Conservation (phyloP, 306 rosid genomes). For the Ceratonia siliqua region DNA sequence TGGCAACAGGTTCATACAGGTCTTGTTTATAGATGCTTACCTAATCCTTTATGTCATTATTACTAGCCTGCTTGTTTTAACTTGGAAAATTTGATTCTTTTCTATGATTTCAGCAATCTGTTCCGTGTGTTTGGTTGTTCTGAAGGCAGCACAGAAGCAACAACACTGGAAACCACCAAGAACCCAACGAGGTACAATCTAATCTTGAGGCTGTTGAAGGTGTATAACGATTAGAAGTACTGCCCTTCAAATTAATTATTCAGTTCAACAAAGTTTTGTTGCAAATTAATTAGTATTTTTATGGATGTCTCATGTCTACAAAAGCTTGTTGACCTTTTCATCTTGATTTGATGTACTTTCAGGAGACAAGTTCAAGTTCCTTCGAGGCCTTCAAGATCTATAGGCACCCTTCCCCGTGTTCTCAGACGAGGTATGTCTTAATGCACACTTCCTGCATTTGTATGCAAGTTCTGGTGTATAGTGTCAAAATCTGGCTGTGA, state of each 20-base stretch:
- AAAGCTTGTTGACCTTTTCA: neutral
- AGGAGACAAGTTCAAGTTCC: constrained; percentile 71
- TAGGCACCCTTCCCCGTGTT: constrained; percentile 59
- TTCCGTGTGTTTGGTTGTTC: constrained; percentile 67
- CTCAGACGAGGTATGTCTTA: constrained; percentile 56
- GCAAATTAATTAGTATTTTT: neutral
- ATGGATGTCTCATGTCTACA: neutral
- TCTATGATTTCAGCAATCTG: constrained; percentile 58
- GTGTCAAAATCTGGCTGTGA: neutral
- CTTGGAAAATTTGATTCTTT: neutral
- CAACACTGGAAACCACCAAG: constrained; percentile 72
- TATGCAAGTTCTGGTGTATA: neutral
- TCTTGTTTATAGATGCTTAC: constrained; percentile 19
- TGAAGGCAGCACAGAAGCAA: constrained; percentile 54
- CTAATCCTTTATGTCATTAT: neutral
- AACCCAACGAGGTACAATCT: constrained; percentile 62
- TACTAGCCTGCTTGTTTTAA: neutral
- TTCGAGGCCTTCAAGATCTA: constrained; percentile 54
- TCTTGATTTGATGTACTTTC: constrained; percentile 8
- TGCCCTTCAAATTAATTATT: neutral
- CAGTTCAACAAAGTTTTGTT: neutral
- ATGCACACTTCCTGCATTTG: neutral
- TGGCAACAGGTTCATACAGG: constrained; percentile 77
- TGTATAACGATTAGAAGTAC: neutral
- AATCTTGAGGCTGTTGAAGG: neutral